Percentiles rank a stretch among this genome's conserved stretches.
Evolutionary conservation across 1,284 basidiomycete genomes (phyloP).

Genomic region (Somion occarium): DNA sequence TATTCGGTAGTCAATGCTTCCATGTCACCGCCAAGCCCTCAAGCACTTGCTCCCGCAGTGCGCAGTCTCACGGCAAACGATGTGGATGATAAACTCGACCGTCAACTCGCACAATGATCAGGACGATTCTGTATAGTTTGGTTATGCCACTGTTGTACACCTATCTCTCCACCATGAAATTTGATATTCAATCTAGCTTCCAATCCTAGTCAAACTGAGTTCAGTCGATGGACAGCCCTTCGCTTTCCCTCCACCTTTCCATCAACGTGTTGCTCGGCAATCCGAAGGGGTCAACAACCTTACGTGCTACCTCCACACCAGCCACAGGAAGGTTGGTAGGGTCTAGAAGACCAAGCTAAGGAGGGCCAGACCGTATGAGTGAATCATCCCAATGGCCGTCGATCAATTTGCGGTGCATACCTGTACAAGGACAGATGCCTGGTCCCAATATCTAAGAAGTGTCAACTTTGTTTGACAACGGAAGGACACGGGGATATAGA

Average conservation of each 20-base stretch:
- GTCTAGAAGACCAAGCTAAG: conserved; percentile 34
- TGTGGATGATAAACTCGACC: no score
- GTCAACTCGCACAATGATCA: no score
- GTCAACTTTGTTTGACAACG: neutral
- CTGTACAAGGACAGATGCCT: conserved; percentile 41
- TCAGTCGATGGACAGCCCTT: conserved; percentile 30
- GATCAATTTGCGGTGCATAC: conserved; percentile 15
- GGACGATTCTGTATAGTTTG: no score
- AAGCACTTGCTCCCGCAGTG: no score
- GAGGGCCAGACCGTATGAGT: neutral
- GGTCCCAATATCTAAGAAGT: conserved; percentile 40
- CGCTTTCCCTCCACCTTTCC: conserved; percentile 35
- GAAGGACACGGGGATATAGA: neutral
- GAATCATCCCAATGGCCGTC: neutral
- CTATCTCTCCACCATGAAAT: no score
- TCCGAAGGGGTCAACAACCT: conserved; percentile 40
- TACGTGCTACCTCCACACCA: conserved; percentile 34
- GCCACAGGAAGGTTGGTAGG: conserved; percentile 32
- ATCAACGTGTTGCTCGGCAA: conserved; percentile 36
- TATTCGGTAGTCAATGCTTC: no score
- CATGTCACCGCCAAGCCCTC: no score
- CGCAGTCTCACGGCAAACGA: no score
- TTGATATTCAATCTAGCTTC: no score
- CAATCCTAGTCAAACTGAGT: no score
- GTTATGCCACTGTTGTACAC: no score